Evolutionary conservation across 1,284 basidiomycete genomes (phyloP).

Genomic region (Trichosporon faecale): DNA sequence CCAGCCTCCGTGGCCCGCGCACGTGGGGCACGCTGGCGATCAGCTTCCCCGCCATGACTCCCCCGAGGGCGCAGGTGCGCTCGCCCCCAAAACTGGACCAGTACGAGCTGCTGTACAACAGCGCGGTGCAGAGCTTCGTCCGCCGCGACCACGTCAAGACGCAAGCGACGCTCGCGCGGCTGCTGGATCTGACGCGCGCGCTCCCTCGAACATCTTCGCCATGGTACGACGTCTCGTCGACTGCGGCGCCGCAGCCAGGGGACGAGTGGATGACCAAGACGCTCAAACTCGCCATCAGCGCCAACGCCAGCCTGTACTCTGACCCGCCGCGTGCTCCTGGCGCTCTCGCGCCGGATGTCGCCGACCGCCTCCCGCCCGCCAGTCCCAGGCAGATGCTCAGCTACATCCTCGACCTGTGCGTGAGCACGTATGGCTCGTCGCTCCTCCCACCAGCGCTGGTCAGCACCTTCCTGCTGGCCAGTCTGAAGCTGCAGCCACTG

Average conservation of each 20-base stretch:
- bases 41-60: conserved; percentile 17
- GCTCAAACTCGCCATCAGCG: conserved; percentile 42
- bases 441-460: conserved; percentile 41
- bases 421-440: conserved; percentile 22
- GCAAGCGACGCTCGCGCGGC: conserved; percentile 33
- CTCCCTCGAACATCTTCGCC: conserved; percentile 17
- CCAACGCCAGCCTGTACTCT: conserved; percentile 40
- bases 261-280: conserved; percentile 45
- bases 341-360: conserved; percentile 18
- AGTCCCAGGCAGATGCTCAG: conserved; percentile 32
- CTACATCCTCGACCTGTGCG: conserved; percentile 29
- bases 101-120: conserved; percentile 45
- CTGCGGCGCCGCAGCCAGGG: neutral
- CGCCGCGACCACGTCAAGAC: conserved; percentile 47
- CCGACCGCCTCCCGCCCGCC: conserved; percentile 30
- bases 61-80: conserved; percentile 15
- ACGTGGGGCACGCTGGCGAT: conserved; percentile 22
- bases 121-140: conserved; percentile 49
- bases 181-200: conserved; percentile 27
- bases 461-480: conserved; percentile 44
- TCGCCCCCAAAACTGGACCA: conserved; percentile 17
- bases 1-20: conserved; percentile 12
- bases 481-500: conserved; percentile 39
- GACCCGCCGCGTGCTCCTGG: conserved; percentile 34
- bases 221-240: conserved; percentile 25